Base-by-base conservation (phyloP, 2,329 filamentous ascomycete genomes). In the Trichoderma cornu-damae region DNA sequence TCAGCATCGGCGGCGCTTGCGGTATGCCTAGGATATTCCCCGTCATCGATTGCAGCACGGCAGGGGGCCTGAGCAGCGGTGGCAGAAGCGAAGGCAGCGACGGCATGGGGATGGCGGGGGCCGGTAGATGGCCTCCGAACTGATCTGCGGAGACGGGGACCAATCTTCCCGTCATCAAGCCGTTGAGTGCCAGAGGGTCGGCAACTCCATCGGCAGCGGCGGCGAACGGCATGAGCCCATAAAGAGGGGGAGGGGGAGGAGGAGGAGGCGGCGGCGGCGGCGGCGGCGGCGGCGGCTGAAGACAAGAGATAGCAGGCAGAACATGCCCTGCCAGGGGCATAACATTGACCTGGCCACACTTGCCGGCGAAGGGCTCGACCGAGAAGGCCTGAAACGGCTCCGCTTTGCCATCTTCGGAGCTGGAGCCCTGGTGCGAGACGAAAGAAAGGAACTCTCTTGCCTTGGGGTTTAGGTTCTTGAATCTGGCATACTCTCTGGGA, bases 381-480 rank as follows among this genome's bases (percentile, higher is more conserved):
- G 12, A 9, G n/a, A 44, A 16, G 12, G 30, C 3, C 4, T 14
- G 16, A 22, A 50, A 26, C 2, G 26, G 22, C 20, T 44, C 26
- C 30, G 22, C 6, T 4, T 20, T 20, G 8, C 18, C 14, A 5
- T 57, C 47, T 22, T 22, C 37, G 3, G 22, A 26, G 32, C 42
- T 24, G 34, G 44, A 7, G 30, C 44, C 14, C 11, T 57, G 56
- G 14, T 42, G 48, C 9, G 43, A 52, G 11, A 48, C 61, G 28
- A 70, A 64, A 1, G 69, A 71, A 7, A 71, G 60, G 48, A 72
- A 71, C 42, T 72, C 69, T 55, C 69, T 67, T 37, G 69, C 69
- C 58, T 62, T 67, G 4, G 69, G 69, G 43, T 72, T 72, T 60
- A 70, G 61, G 0, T 60, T 62, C 20, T 60, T 62, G 18, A 58